Percentiles rank a stretch among this genome's conserved stretches.
Evolutionary conservation across 1,284 basidiomycete genomes (phyloP).

Genomic region (Trichosporon asahii): DNA sequence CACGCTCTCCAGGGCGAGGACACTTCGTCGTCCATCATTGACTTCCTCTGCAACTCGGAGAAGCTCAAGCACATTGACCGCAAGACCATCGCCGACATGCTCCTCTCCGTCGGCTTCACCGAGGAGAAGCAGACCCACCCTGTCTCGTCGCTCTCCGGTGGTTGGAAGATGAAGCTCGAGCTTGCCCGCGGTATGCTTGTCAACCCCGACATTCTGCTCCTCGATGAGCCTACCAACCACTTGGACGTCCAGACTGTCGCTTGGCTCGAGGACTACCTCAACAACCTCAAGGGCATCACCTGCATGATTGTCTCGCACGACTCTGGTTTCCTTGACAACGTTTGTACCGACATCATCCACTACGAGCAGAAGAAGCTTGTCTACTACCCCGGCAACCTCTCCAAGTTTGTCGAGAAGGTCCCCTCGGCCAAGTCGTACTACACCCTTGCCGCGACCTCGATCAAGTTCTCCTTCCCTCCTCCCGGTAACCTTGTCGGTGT

Average conservation of each 20-base stretch:
- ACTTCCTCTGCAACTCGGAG: conserved; percentile 71
- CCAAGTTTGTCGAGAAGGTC: conserved; percentile 83
- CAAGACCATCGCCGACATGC: conserved; percentile 70
- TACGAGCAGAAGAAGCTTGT: conserved; percentile 96
- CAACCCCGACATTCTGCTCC: conserved; percentile 86
- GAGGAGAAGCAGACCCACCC: conserved; percentile 77
- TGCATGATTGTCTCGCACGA: conserved; percentile 97
- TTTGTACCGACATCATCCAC: conserved; percentile 96
- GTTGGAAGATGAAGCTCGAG: conserved; percentile 97
- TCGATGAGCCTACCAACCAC: conserved; percentile 57
- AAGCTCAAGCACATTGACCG: conserved; percentile 60
- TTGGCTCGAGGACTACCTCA: conserved; percentile 91
- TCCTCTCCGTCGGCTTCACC: conserved; percentile 86
- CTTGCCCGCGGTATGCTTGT: conserved; percentile 92
- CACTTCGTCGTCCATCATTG: conserved; percentile 70
- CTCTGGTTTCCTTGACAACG: conserved; percentile 93
- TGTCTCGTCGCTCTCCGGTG: conserved; percentile 89
- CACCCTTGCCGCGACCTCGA: conserved; percentile 87
- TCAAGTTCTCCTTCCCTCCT: conserved; percentile 95
- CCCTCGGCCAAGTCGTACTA: conserved; percentile 97
- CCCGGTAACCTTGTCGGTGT: conserved; percentile 97
- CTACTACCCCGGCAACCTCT: conserved; percentile 93
- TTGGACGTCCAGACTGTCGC: conserved; percentile 83
- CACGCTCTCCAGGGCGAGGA: conserved; percentile 93
- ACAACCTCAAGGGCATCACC: conserved; percentile 75